Evolutionary conservation across 768 basidiomycete species (phyloP), one percentile per base, ranked within the genome.

Genomic region (Boletus fagicola): DNA sequence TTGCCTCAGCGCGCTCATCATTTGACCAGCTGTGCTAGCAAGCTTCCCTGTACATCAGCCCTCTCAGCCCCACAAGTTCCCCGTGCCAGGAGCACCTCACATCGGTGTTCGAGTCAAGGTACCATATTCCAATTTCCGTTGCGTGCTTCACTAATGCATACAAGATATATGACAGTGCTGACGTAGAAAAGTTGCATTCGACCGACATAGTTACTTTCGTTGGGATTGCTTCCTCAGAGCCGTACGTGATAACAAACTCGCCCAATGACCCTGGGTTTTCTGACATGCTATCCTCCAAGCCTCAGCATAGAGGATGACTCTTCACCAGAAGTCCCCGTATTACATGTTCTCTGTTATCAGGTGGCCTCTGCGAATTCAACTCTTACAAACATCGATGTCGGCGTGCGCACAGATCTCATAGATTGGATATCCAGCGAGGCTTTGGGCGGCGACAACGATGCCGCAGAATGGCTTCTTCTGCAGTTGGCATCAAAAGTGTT

Each of bases 101-200:
- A 65, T 89, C n/a, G 90, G 88, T 15, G 79, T 83, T 5, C 86
- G 88, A 71, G 75, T 88, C 63, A 92, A 91, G 79, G 88, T 88
- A 53, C 52, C 30, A 13, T 52, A 38, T 46, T 51, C 22, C 24
- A 16, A 15, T 20, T 10, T 26, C 1, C 5, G 11, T 26, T 10
- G 28, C 12, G 3, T 20, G 10, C 53, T 55, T 40, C 31, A 13
- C 63, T 61, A 30, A 66, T 24, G 30, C 16, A 18, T 46, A 45
- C 33, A 60, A 92, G 87, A 73, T 90, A 40, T 90, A 91, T 60
- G 82, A 84, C 50, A 68, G 65, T 44, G 57, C 67, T n/a, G 62
- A 69, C 20, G 66, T 75, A 1, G 78, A 83, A 22, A 66, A 72
- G 0, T 72, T 87, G 48, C 85, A 82, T 61, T 70, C 84, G 16